Base-by-base conservation (phyloP, 1,139 yeast genomes). In the Scheffersomyces insectosa region DNA sequence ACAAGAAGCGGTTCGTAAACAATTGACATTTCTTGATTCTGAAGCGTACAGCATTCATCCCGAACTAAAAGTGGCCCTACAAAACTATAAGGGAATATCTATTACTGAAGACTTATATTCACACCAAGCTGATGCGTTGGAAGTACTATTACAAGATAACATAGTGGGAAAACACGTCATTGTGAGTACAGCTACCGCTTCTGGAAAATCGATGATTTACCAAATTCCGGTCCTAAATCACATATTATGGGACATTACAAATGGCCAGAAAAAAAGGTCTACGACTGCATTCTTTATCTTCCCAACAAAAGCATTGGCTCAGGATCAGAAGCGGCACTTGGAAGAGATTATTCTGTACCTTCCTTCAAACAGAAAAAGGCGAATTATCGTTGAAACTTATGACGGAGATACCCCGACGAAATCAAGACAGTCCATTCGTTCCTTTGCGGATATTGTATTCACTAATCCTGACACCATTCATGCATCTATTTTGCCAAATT, bases 241-340 rank as follows among this genome's bases (percentile, higher is more conserved):
- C 3, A 74, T 79, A 5, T 66, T 87, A 0, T 65, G 73, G 70
- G 68, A 72, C 41, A 56, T 63, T 5, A 51, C 56, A 14, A 46
- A 49, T 25, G 63, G 63, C 1, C 36, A 43, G 3, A 49, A 45
- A 14, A 50, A 49, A 10, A 47, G 75, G 14, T 36, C 50, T 0
- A 54, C 71, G 14, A 87, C 96, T 0, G 89, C 96, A 3, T 74
- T 95, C 68, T 89, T 88, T 55, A 83, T 93, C 7, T 93, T 93
- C 56, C 99, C 99, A 1, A 93, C 99, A 0, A 93, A 93, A 57
- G 99, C 99, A 0, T 70, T 93, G 38, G 98, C 99, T 0, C 99
- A 93, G 59, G 99, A 93, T 68, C 99, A 93, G 63, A 85, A 84
- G 55, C 71, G 96, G 40, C 84, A 96, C 11, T 70, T 95, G 42